Evolutionary conservation across 2,329 filamentous ascomycete species (phyloP), one percentile per base, ranked within the genome.

Genomic region (Rhinocladiella mackenziei): DNA sequence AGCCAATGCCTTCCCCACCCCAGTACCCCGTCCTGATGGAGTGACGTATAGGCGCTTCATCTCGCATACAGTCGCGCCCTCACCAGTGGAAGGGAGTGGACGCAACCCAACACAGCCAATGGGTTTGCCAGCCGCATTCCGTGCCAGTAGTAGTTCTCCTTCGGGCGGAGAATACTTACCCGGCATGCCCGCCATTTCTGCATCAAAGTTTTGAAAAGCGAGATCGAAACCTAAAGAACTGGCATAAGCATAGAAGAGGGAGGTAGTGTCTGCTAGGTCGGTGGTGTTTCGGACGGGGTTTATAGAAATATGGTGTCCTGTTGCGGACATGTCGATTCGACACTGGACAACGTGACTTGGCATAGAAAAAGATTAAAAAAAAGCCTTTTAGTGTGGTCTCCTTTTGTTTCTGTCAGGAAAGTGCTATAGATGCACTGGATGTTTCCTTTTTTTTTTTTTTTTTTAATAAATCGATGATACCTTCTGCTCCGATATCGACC

Each of bases 1-100:
- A 3, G 76, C 66, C 13, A 81, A 61, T 2, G 63, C 62, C 38
- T 65, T 67, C 1, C 76, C 76, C 1, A 76, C 56, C 0, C 76
- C 74, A 9, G 65, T 53, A 2, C 76, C 73, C 17, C 77, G 68
- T 1, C 69, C 68, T 29, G 62, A 56, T 0, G 73, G 72, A 2
- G 62, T 48, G 6, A 77, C 67, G 52, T 77, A 81, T 0, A 81
- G 63, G 1, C 77, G 66, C 57, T 81, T 81, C 64, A 81, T 73
- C 58, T 81, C 78, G 53, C 71, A 74, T 14, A 58, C 59, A 10
- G 43, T 28, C 9, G 15, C 29, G 9, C 7, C 20, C 13, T 17
- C 14, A 6, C 17, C 38, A 18, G 30, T 10, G 15, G 34, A 36
- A 10, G 45, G 50, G 2, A 51, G 35, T 31, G 52, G 37, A 19